Evolutionary conservation across 148 eudicot genomes (phyloP), one percentile per base, ranked within the genome.

Genomic region (Nyssa sinensis): DNA sequence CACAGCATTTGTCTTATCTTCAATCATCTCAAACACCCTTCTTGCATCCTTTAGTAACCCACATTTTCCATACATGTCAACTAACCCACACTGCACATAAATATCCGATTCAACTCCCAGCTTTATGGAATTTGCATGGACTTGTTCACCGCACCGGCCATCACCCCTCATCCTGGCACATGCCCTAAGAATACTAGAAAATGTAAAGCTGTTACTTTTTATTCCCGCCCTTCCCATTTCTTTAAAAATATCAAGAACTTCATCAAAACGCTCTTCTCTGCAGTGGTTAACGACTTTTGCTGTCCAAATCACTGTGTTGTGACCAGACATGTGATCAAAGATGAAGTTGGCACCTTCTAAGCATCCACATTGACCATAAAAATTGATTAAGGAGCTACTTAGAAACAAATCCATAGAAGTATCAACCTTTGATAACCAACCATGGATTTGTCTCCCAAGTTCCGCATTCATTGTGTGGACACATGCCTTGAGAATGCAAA

Each of bases 401-500:
- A 88, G 64, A 66, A 78, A 86, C 70, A 76, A 67, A 79, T 84
- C 83, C 29, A 32, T 62, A 0, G 70, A 74, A 69, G 72, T 85
- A 49, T 90, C 91, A 77, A 77, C 35, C 74, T 89, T 93, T 24
- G 77, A 24, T 51, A 90, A 69, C 91, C 89, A 88, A 24, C 93
- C 89, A 71, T 93, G 97, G 72, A 91, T 80, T 77, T 86, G 84
- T 71, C 68, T 84, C 74, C 96, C 97, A 61, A 93, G 66, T 61
- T 67, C 74, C 64, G 89, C 65, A 28, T 81, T 72, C 80, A 63
- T 35, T 23, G 78, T 73, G 16, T 55, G 62, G 13, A 75, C 79
- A 81, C 98, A 93, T 2, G 90, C 94, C 78, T 84, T 87, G 7
- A 93, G 83, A 74, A 87, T 84, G 78, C 91, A 86, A 63, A 78